phyloP scores from a whole-genome alignment of 1,284 basidiomycete species.

The Cryptococcus deneoformans region DNA sequence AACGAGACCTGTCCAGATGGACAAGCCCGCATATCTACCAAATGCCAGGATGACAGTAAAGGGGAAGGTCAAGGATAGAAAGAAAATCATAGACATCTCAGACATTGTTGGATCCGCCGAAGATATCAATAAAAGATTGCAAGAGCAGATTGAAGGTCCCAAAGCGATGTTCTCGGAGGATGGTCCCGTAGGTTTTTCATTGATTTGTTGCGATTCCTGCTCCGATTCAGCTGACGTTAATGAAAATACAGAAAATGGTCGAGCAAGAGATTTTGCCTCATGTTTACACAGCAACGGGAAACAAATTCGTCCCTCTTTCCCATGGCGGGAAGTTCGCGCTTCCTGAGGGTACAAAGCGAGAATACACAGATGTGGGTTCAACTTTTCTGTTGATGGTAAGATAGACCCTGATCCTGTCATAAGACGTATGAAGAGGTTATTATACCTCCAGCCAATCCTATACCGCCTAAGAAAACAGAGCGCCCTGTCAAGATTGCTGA shows the following conservation, averaged over 20 bases:
- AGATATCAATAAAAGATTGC: conserved; percentile 32
- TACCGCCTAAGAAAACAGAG: conserved; percentile 74
- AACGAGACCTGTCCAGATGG: not conserved
- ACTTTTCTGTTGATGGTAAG: conserved; percentile 28
- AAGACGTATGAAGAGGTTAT: conserved; percentile 68
- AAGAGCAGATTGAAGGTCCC: conserved; percentile 37
- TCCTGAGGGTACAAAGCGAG: conserved; percentile 76
- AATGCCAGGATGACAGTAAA: conserved; percentile 23
- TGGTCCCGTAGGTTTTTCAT: conserved; percentile 18
- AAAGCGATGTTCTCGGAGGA: conserved; percentile 39
- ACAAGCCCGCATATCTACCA: conserved; percentile 17
- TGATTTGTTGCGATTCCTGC: not conserved
- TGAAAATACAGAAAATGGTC: conserved; percentile 38
- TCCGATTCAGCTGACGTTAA: not conserved
- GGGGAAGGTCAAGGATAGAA: conserved; percentile 32
- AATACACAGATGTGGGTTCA: conserved; percentile 60
- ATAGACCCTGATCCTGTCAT: not conserved
- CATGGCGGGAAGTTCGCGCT: conserved; percentile 73
- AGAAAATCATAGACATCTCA: conserved; percentile 36
- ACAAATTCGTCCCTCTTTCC: conserved; percentile 60
- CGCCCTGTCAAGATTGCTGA: conserved; percentile 69
- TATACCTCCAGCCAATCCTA: conserved; percentile 76
- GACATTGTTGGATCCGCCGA: conserved; percentile 38
- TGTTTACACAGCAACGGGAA: conserved; percentile 72
- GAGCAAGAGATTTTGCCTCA: conserved; percentile 71